Evolutionary conservation across 148 eudicot species (phyloP).

Genomic region (Arctostaphylos glauca): DNA sequence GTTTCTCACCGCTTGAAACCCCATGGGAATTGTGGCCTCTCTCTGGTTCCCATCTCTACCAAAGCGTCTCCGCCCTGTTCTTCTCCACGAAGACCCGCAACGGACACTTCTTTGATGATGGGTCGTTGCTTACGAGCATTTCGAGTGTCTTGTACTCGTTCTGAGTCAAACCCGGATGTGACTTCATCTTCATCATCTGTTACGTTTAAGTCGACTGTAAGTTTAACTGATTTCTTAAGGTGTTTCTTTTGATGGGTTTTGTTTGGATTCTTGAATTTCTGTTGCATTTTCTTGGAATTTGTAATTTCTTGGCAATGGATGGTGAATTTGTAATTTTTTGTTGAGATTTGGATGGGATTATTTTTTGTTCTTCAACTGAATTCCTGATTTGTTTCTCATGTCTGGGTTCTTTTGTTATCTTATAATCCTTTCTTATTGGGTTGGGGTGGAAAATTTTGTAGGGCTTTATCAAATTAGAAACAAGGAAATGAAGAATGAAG

Average conservation of each 20-base stretch:
- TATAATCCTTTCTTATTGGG: neutral
- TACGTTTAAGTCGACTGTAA: conserved; percentile 38
- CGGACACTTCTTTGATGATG: conserved; percentile 11
- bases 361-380: neutral
- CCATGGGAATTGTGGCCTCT: conserved; percentile 26
- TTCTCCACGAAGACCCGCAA: conserved; percentile 13
- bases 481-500: neutral
- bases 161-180: conserved; percentile 43
- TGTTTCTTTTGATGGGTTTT: conserved; percentile 5
- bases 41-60: conserved; percentile 36
- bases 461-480: neutral
- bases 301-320: neutral
- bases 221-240: conserved; percentile 2
- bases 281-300: neutral
- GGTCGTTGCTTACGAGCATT: conserved; percentile 33
- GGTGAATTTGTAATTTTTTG: neutral
- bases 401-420: neutral
- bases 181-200: conserved; percentile 41
- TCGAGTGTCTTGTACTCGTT: conserved; percentile 43
- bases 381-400: neutral
- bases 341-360: neutral
- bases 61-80: neutral
- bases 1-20: conserved; percentile 46
- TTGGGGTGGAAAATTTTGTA: neutral
- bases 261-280: conserved; percentile 1